phyloP scores from a whole-genome alignment of 2,329 filamentous ascomycete genomes.

The Xylariales sp. region DNA sequence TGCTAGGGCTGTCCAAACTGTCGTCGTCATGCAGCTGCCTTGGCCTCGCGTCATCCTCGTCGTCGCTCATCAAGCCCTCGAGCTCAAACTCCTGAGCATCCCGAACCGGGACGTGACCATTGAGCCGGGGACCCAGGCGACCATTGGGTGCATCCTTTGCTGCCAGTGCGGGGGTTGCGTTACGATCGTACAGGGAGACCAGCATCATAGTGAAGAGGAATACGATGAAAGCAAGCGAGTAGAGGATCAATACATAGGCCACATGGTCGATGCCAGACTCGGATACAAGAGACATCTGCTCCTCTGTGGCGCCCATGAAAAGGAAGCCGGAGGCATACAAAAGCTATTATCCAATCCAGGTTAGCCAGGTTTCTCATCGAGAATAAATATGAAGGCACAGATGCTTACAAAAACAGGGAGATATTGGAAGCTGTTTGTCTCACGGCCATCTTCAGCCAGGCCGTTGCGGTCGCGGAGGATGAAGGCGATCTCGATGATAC shows the following conservation, averaged over 20 bases:
- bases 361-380: too few species aligned
- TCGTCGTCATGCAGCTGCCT: conserved; percentile 28
- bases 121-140: conserved; percentile 28
- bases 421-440: conserved; percentile 68
- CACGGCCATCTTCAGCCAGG: conserved; percentile 60
- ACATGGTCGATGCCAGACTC: conserved; percentile 78
- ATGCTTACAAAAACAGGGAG: conserved; percentile 64
- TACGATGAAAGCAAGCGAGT: conserved; percentile 81
- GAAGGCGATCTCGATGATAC: conserved; percentile 90
- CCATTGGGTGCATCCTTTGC: conserved; percentile 34
- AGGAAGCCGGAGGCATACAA: conserved; percentile 90
- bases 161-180: conserved; percentile 30
- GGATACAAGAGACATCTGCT: conserved; percentile 81
- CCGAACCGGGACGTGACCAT: conserved; percentile 38
- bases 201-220: conserved; percentile 92
- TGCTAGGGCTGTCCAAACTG: conserved; percentile 42
- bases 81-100: conserved; percentile 94
- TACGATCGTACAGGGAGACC: conserved; percentile 74
- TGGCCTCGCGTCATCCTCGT: conserved; percentile 59
- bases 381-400: not conserved
- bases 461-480: conserved; percentile 70
- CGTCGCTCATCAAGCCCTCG: conserved; percentile 83
- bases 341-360: conserved; percentile 56
- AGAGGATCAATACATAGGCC: conserved; percentile 87
- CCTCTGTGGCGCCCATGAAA: conserved; percentile 96